Evolutionary conservation across 140 eudicot genomes (phyloP).

Genomic region (Stevia rebaudiana): DNA sequence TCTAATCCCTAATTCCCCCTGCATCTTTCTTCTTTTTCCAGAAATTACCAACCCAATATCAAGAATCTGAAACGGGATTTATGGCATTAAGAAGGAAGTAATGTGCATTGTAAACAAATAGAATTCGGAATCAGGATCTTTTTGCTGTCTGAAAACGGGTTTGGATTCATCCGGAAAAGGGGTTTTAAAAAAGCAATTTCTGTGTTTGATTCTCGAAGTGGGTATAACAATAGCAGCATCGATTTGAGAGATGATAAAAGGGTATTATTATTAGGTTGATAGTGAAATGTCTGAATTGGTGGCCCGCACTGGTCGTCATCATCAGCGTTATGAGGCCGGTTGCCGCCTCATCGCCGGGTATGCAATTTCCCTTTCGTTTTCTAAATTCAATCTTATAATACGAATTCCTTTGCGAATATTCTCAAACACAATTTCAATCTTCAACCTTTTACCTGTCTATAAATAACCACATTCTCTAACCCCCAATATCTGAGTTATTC

Average conservation of each 20-base stretch:
- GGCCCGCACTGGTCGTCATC: constrained; percentile 98
- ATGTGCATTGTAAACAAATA: constrained; percentile 19
- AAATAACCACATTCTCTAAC: constrained; percentile 4
- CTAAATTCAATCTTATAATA: neutral
- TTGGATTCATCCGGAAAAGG: constrained; percentile 20
- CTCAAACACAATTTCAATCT: constrained; percentile 6
- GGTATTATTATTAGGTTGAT: constrained; percentile 26
- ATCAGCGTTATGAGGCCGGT: constrained; percentile 83
- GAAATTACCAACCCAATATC: neutral
- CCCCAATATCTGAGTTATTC: constrained; percentile 16
- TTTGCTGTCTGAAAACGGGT: constrained; percentile 14
- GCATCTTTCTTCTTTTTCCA: constrained; percentile 6
- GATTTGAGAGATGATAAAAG: constrained; percentile 22
- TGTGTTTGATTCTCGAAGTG: constrained; percentile 5
- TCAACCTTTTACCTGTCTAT: neutral
- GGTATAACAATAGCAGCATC: constrained; percentile 1
- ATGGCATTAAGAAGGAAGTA: constrained; percentile 13
- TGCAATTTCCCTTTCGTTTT: neutral
- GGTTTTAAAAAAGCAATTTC: neutral
- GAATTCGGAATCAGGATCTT: constrained; percentile 30
- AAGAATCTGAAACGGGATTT: constrained; percentile 2
- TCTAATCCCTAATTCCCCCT: neutral
- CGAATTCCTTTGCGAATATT: constrained; percentile 17
- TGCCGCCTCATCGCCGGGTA: constrained; percentile 93
- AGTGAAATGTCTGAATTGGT: constrained; percentile 85